Percentiles rank a stretch among this genome's conserved stretches.
phyloP scores from a whole-genome alignment of 2,329 filamentous ascomycete genomes.

The Pestalotiopsis sp. region DNA sequence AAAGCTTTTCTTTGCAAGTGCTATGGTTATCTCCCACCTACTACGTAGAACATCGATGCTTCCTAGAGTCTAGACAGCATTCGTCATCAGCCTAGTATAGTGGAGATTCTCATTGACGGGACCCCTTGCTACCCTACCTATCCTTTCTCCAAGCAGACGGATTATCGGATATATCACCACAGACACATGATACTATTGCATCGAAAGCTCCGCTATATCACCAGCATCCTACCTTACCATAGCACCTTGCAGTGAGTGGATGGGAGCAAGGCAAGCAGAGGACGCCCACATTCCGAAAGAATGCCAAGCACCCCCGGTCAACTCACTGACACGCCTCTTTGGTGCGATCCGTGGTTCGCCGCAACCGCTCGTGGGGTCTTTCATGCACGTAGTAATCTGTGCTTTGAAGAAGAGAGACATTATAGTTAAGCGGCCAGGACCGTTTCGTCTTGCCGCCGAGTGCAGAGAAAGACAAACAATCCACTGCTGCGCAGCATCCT shows the following conservation, averaged over 20 bases:
- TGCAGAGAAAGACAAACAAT: not conserved
- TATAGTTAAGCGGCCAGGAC: not conserved
- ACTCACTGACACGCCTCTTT: not conserved
- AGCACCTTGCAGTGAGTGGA: not conserved
- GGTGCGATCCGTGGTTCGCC: not conserved
- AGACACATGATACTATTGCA: not conserved
- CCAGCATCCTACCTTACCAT: not conserved
- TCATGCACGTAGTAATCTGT: not conserved
- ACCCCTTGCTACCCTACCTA: not conserved
- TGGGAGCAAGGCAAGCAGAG: not conserved
- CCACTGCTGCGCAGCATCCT: not conserved
- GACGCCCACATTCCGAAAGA: conserved; percentile 1
- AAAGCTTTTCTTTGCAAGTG: not conserved
- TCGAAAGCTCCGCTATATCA: not conserved
- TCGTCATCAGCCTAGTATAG: not conserved
- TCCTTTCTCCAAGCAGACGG: not conserved
- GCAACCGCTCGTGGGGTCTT: not conserved
- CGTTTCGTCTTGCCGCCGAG: not conserved
- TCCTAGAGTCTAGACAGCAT: not conserved
- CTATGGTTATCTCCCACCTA: not conserved
- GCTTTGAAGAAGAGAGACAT: not conserved
- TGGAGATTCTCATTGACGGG: not conserved
- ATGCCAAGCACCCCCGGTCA: not conserved
- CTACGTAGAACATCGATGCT: not conserved
- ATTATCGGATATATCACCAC: not conserved